Evolutionary conservation across 441 rosid species (phyloP).

Genomic region (Gossypium schwendimanii): DNA sequence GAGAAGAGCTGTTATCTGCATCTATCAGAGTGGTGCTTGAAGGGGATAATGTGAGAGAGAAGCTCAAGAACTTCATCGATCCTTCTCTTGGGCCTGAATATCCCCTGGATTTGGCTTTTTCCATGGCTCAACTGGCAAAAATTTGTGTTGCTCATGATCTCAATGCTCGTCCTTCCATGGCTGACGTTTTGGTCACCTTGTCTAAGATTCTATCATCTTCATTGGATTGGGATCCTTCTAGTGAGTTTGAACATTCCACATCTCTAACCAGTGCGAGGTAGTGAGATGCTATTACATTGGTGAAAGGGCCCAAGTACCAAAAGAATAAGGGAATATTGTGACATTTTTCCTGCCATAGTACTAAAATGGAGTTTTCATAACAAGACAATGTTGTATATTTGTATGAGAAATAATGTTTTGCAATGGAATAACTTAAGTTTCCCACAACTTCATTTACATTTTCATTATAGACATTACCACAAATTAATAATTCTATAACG

Average conservation of each 20-base stretch:
- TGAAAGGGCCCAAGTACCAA: background rate
- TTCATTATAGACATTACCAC: background rate
- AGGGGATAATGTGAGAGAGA: conserved; percentile 63
- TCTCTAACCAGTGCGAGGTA: conserved; percentile 33
- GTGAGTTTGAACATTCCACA: conserved; percentile 42
- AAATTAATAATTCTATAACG: background rate
- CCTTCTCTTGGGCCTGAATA: conserved; percentile 47
- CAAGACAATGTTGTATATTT: background rate
- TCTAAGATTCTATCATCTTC: conserved; percentile 72
- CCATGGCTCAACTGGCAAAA: conserved; percentile 68
- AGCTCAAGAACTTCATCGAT: conserved; percentile 57
- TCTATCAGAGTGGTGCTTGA: conserved; percentile 45
- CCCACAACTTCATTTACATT: background rate
- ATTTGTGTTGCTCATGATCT: conserved; percentile 53
- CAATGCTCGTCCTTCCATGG: conserved; percentile 50
- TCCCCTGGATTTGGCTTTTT: conserved; percentile 73
- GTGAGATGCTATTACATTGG: background rate
- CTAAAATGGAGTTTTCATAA: background rate
- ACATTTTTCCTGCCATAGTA: conserved; percentile 1
- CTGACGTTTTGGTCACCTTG: conserved; percentile 44
- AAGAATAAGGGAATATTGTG: background rate
- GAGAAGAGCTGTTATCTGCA: conserved; percentile 37
- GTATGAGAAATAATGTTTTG: background rate
- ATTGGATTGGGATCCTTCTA: conserved; percentile 81
- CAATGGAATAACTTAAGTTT: background rate